phyloP scores from a whole-genome alignment of 2,329 filamentous ascomycete species.

The Calonectria crousiana region DNA sequence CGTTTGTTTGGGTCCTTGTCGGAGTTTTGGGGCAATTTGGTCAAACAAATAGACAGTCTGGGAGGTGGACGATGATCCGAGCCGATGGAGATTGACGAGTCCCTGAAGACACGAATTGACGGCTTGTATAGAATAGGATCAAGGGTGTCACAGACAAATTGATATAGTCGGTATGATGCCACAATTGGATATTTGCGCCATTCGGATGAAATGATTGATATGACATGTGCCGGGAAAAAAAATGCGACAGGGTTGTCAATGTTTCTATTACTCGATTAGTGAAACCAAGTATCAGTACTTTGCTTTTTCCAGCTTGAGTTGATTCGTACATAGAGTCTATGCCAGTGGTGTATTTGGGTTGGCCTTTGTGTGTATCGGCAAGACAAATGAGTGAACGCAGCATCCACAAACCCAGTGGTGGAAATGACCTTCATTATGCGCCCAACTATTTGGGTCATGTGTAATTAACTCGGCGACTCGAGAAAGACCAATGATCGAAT shows the following conservation, averaged over 20 bases:
- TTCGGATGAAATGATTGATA: neutral
- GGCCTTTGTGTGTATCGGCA: neutral
- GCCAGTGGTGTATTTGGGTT: neutral
- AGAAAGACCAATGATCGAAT: neutral
- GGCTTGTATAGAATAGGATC: conserved; percentile 36
- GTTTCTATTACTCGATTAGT: neutral
- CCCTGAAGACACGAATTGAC: conserved; percentile 4
- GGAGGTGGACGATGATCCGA: conserved; percentile 5
- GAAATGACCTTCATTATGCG: neutral
- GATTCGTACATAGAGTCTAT: neutral
- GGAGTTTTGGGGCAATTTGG: conserved; percentile 38
- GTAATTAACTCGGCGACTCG: neutral
- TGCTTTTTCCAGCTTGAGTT: neutral
- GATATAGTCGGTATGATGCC: conserved; percentile 12
- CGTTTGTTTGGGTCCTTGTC: conserved; percentile 34
- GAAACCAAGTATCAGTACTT: conserved; percentile 9
- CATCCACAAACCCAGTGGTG: neutral
- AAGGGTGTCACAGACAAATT: conserved; percentile 33
- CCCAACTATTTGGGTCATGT: neutral
- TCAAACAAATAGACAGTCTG: conserved; percentile 29
- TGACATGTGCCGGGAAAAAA: neutral
- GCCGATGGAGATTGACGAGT: conserved; percentile 18
- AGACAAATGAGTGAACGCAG: neutral
- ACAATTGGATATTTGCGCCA: neutral
- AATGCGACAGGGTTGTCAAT: neutral